Evolutionary conservation across 805 yeast species (phyloP).

Genomic region (Kazachstania kunashirensis): DNA sequence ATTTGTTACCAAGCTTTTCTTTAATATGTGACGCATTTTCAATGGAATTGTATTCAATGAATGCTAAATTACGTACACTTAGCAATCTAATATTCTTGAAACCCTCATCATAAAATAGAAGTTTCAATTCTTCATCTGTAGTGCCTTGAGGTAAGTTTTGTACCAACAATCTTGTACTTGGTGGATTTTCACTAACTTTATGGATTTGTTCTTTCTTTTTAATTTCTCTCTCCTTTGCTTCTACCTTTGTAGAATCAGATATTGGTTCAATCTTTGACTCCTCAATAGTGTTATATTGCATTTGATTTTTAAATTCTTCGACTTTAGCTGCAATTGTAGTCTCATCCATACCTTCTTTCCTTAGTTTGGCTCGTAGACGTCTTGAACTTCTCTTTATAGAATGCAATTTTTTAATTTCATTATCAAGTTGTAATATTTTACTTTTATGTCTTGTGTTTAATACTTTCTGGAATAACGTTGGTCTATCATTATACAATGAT

Average conservation of each 20-base stretch:
- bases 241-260: neutral
- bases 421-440: slow-evolving; percentile 3
- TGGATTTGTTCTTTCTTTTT: slow-evolving; percentile 7
- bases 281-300: slow-evolving; percentile 5
- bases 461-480: slow-evolving; percentile 7
- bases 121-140: slow-evolving; percentile 34
- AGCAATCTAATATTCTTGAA: slow-evolving; percentile 61
- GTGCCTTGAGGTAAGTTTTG: slow-evolving; percentile 49
- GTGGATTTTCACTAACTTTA: slow-evolving; percentile 37
- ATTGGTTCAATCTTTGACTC: neutral
- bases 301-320: slow-evolving; percentile 2
- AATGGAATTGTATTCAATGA: slow-evolving; percentile 64
- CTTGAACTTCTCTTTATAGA: slow-evolving; percentile 16
- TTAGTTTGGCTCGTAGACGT: slow-evolving; percentile 18
- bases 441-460: slow-evolving; percentile 7
- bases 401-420: slow-evolving; percentile 1
- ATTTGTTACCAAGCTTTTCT: slow-evolving; percentile 10
- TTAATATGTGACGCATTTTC: slow-evolving; percentile 33
- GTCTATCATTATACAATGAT: slow-evolving; percentile 7
- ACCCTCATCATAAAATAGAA: slow-evolving; percentile 46
- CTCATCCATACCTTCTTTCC: slow-evolving; percentile 13
- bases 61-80: slow-evolving; percentile 58
- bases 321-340: slow-evolving; percentile 9
- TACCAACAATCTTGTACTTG: slow-evolving; percentile 58
- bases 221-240: slow-evolving; percentile 3